These are phyloP conservation scores for Alternaria arbusti DNA, from an alignment of 2,329 filamentous ascomycete species.

Conservation along the genomic window DNA sequence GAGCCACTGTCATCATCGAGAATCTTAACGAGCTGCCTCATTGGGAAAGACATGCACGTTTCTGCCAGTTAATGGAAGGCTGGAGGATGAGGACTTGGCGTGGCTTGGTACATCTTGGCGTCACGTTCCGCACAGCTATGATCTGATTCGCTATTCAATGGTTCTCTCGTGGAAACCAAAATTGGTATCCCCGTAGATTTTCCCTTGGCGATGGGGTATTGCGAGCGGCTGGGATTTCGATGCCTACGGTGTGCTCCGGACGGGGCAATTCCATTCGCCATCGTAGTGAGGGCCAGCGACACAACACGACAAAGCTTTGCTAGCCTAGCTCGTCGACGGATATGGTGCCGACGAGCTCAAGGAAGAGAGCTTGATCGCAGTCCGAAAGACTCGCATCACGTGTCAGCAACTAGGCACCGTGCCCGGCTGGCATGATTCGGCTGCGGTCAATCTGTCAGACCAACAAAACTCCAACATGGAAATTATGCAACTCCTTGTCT, in stretches of 20 bases:
- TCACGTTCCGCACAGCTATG: constrained; percentile 25
- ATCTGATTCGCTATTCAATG: constrained; percentile 23
- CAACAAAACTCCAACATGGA: not conserved
- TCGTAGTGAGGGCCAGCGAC: not conserved
- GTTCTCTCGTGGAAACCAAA: not conserved
- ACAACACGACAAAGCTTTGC: constrained; percentile 4
- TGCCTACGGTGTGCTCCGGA: constrained; percentile 17
- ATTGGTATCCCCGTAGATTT: constrained; percentile 4
- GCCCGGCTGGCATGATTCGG: not conserved
- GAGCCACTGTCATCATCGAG: constrained; percentile 27
- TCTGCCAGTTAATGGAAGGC: constrained; percentile 11
- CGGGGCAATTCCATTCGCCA: constrained; percentile 9
- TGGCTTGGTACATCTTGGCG: constrained; percentile 21
- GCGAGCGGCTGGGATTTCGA: constrained; percentile 4
- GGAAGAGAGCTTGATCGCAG: not conserved
- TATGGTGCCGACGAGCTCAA: not conserved
- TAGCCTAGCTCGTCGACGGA: not conserved
- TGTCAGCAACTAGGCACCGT: not conserved
- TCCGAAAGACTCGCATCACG: not conserved
- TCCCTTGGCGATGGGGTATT: constrained; percentile 22
- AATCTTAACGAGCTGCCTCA: constrained; percentile 33
- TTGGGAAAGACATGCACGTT: constrained; percentile 23
- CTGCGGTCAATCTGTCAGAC: not conserved
- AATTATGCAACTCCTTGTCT: not conserved
- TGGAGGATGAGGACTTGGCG: constrained; percentile 1